Percentiles rank a stretch among this genome's conserved stretches.
Conservation (phyloP, 2,329 filamentous ascomycete genomes). For the Aspergillus brunneoviolaceus region DNA sequence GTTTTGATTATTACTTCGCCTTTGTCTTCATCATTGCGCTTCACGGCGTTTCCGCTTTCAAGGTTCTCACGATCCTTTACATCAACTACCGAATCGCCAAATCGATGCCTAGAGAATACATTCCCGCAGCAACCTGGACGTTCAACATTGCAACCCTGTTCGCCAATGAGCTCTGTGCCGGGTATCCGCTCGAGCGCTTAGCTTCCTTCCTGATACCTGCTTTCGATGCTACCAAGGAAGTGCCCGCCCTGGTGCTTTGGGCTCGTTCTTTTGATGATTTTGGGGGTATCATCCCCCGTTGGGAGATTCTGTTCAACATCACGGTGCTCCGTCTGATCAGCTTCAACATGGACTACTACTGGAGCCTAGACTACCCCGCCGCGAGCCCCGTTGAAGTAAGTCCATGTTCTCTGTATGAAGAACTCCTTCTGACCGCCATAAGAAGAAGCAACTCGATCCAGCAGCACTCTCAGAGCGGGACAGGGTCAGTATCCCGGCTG, state of each 20-base stretch:
- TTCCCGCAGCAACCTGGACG: slow-evolving; percentile 78
- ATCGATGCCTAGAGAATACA: slow-evolving; percentile 64
- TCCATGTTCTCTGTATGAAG: slow-evolving; percentile 13
- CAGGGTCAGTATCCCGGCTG: slow-evolving; percentile 74
- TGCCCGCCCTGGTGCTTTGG: slow-evolving; percentile 54
- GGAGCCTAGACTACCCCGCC: slow-evolving; percentile 69
- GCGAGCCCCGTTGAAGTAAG: slow-evolving; percentile 78
- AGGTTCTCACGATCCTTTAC: slow-evolving; percentile 76
- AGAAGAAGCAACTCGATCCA: slow-evolving; percentile 99
- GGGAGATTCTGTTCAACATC: slow-evolving; percentile 98
- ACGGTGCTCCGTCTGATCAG: slow-evolving; percentile 90
- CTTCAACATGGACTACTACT: slow-evolving; percentile 96
- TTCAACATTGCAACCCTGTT: slow-evolving; percentile 88
- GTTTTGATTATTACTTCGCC: slow-evolving; percentile 82
- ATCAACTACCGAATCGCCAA: slow-evolving; percentile 80
- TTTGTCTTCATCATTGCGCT: slow-evolving; percentile 73
- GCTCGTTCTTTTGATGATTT: slow-evolving; percentile 74
- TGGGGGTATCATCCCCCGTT: slow-evolving; percentile 80
- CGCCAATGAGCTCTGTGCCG: slow-evolving; percentile 78
- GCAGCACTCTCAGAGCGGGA: slow-evolving; percentile 84
- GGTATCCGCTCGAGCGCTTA: slow-evolving; percentile 71
- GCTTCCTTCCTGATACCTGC: slow-evolving; percentile 49
- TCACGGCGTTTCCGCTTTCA: slow-evolving; percentile 81
- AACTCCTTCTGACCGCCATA: slow-evolving; percentile 43
- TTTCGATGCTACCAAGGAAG: slow-evolving; percentile 40